Conservation (phyloP, 1,139 yeast species). For the Geotrichum phurueaensis region DNA sequence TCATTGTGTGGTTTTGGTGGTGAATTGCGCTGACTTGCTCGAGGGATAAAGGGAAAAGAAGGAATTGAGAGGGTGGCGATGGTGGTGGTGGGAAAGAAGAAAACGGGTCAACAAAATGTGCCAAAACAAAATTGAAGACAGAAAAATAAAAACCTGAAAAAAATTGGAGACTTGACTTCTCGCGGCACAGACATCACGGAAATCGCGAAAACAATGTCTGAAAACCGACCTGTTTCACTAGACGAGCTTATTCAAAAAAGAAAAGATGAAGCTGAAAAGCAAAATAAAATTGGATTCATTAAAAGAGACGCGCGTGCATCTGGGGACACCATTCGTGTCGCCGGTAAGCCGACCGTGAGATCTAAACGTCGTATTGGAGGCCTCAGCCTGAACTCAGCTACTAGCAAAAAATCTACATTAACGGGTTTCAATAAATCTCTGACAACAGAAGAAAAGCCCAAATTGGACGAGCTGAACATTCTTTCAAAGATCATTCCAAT, state of each 20-base stretch:
- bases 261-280: constrained; percentile 24
- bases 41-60: not conserved
- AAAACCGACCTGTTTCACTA: constrained; percentile 35
- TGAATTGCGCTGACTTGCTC: constrained; percentile 1
- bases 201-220: not conserved
- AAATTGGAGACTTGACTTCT: not conserved
- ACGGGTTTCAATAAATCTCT: not conserved
- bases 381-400: constrained; percentile 4
- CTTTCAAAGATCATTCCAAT: constrained; percentile 3
- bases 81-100: constrained; percentile 15
- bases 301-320: constrained; percentile 6
- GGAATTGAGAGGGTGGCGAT: not conserved
- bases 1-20: constrained; percentile 1
- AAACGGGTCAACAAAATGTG: not conserved
- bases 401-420: not conserved
- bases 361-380: constrained; percentile 10
- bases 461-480: not conserved
- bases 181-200: not conserved
- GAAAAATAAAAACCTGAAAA: not conserved
- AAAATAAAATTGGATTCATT: constrained; percentile 21
- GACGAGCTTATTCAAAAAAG: constrained; percentile 41
- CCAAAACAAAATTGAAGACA: not conserved
- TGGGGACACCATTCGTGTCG: constrained; percentile 3
- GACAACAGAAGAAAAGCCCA: not conserved
- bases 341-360: not conserved